Base-by-base conservation (phyloP, 2,329 filamentous ascomycete genomes). In the Fusarium neocosmosporiellum region DNA sequence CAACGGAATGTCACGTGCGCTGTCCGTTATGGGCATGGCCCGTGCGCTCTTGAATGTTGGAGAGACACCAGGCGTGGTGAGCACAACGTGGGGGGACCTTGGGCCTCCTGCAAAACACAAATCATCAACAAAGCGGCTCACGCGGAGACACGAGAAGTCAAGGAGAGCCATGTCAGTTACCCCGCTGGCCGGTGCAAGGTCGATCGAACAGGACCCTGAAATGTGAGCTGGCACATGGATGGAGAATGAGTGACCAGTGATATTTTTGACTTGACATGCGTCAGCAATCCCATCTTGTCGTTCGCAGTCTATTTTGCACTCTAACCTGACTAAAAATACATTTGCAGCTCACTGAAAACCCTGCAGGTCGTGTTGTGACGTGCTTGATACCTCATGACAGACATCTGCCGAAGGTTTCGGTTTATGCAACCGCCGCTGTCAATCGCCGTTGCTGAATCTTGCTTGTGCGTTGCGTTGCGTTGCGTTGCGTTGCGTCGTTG, bases 131-230 rank as follows among this genome's bases (percentile, higher is more conserved):
- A 62, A 55, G 63, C 48, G 63, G 58, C 59, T 69, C 64, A 63
- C 65, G 71, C 54, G 71, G 70, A 73, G 67, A 71, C 63, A 62
- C 48, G 29, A 54, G 59, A 59, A 61, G 31, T 24, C 41, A 36
- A 68, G 58, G 70, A 71, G 54, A 74, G 57, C 63, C 67, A 70
- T 73, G 71, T 69, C 63, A 61, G 59, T 71, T 73, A 74, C 71
- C 71, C 71, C 71, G 71, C 70, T 66, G 71, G 67, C 59, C 53
- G 68, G 71, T 73, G 71, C 71, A 37, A 63, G 65, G 60, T 59
- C 67, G 69, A 63, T 67, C 48, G 53, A 46, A 58, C 48, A 63
- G 48, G 71, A 73, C 71, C 71, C 71, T 29, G 65, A 59, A 69
- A 69, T 69, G 31, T 39, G 48, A 69, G 39, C 59, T 55, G 58